Evolutionary conservation across 257 asterid genomes (phyloP), one percentile per base, ranked within the genome.

Genomic region (Solanum clarkiae): DNA sequence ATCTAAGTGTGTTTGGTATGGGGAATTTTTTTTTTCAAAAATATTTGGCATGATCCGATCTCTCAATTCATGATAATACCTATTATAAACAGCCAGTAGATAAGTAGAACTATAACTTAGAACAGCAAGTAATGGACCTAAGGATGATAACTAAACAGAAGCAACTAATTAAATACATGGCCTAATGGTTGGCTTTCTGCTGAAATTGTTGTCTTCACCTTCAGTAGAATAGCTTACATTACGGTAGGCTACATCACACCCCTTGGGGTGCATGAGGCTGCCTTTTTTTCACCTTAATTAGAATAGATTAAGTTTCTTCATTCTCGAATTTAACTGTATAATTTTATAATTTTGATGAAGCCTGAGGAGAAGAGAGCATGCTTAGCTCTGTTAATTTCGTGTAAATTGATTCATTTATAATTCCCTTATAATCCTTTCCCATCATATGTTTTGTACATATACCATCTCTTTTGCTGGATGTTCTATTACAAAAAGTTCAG

Each of bases 191-290:
- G 93, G 93, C 62, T 79, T 91, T 85, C 84, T 91, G 72, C 81
- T 88, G 65, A 89, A 88, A 87, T 86, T 89, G 86, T 88, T 87
- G 82, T 86, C 91, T n/a, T 86, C 90, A 2, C 90, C 89, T 63
- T 51, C 90, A 22, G 84, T 89, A 84, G 87, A 84, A 79, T 89
- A 83, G 86, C 85, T 87, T 63, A 5, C 71, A 26, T 63, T 63
- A 26, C 8, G 71, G 1, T 13, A 63, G 12, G 71, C 20, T 63
- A 63, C 71, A 63, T 63, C 71, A 63, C 26, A 12, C 18, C 71
- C 20, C 42, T 63, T 7, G 42, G 71, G 57, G 18, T 63, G 71
- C 32, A 63, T 18, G 2, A 0, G 71, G 1, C 42, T 26, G 2
- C 10, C 69, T 2, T 12, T 11, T n/a, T 62, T 63, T 63, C 6